Base-by-base conservation (phyloP, 2,329 filamentous ascomycete species). In the Fusarium burgessii region DNA sequence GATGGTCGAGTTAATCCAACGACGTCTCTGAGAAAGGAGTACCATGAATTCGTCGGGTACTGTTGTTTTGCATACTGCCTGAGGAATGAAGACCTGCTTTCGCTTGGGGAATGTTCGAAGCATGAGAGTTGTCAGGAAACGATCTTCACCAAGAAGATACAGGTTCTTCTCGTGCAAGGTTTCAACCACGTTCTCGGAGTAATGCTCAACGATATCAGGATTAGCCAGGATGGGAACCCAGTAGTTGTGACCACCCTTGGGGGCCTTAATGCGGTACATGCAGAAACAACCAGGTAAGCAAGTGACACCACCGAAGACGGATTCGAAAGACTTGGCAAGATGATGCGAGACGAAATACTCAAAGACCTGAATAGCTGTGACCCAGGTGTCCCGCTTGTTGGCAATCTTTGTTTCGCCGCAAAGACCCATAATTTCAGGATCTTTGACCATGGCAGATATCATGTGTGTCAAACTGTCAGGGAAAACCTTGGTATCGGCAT, bases 261-360 rank as follows among this genome's bases (percentile, higher is more conserved):
- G 97, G 33, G 96, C 93, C 84, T 99, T 99, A 89, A 99, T 98
- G 78, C 96, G 93, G 85, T 99, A 99, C 97, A 99, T 99, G 87
- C 94, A 98, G 90, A 99, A 99, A 86, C 96, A 99, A 72, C 96
- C 96, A 18, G 96, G 96, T 75, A 99, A 87, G 87, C 96, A 99
- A 71, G 96, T 99, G 67, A 99, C 96, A 92, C 96, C 96, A 83
- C 96, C 96, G 82, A 99, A 99, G 73, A 98, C 93, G 2, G 95
- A 98, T 82, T 99, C 96, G 83, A 99, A 99, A 7, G 95, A 94
- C 83, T 99, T 99, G 77, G 95, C 90, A 77, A 97, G 88, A 81
- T 99, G 97, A 81, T 99, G 96, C 4, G 96, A 98, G 83, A 99
- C 96, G 85, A 98, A 99, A 85, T 98, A 98, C 85, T 99, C 96